These are phyloP conservation scores for Nicotiana sylvestris DNA, from an alignment of 257 asterid species.

Conservation along the genomic window DNA sequence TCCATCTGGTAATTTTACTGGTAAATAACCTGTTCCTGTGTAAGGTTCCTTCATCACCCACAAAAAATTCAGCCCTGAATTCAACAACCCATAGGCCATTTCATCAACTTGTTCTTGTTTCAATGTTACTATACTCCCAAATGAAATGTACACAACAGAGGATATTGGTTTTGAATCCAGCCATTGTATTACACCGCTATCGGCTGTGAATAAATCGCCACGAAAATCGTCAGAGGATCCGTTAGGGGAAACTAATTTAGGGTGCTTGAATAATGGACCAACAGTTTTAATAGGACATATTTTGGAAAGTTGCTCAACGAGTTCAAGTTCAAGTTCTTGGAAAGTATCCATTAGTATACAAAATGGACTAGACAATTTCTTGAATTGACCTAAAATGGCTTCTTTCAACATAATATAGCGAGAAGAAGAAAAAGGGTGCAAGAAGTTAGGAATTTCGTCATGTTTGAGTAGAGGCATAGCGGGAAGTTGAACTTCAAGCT, in stretches of 20 bases:
- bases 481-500: conserved; percentile 49
- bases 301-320: conserved; percentile 36
- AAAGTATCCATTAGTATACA: conserved; percentile 69
- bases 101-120: conserved; percentile 64
- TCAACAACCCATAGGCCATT: conserved; percentile 52
- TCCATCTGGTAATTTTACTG: conserved; percentile 45
- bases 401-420: conserved; percentile 23
- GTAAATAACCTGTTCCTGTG: not conserved
- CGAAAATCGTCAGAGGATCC: conserved; percentile 14
- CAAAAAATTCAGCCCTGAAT: conserved; percentile 43
- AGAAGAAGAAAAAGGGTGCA: conserved; percentile 40
- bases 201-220: conserved; percentile 41
- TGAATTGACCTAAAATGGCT: conserved; percentile 53
- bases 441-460: conserved; percentile 63
- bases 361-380: conserved; percentile 38
- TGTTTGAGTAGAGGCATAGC: conserved; percentile 48
- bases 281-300: conserved; percentile 49
- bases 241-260: not conserved
- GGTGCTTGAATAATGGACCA: conserved; percentile 57
- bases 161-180: conserved; percentile 44
- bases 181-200: conserved; percentile 43
- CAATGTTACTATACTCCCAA: conserved; percentile 61
- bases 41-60: conserved; percentile 64
- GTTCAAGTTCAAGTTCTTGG: conserved; percentile 45
- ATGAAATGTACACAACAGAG: conserved; percentile 71